Evolutionary conservation across 306 rosid species (phyloP).

Genomic region (Inga leiocalycina): DNA sequence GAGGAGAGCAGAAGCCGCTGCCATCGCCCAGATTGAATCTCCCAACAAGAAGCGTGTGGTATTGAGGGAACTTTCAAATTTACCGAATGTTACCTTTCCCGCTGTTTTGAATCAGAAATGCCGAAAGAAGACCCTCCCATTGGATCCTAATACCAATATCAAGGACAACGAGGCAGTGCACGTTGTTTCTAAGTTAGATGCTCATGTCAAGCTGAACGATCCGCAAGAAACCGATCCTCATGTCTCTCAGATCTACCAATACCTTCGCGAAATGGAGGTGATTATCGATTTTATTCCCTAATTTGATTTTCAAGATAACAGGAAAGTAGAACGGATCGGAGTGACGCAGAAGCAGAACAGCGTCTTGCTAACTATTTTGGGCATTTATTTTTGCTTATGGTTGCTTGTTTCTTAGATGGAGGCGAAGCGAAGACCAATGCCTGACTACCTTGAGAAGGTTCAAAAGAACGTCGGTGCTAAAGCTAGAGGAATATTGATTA

Average conservation of each 20-base stretch:
- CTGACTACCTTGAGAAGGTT: constrained; percentile 57
- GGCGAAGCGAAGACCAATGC: constrained; percentile 54
- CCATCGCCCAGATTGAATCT: constrained; percentile 29
- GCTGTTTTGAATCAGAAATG: neutral
- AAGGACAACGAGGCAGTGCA: neutral
- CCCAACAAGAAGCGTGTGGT: constrained; percentile 52
- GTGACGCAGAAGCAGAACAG: neutral
- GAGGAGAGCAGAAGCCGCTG: constrained; percentile 44
- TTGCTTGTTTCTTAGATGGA: constrained; percentile 43
- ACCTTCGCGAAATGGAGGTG: constrained; percentile 77
- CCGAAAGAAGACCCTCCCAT: neutral
- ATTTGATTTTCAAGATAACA: neutral
- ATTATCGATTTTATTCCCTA: neutral
- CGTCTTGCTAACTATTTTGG: neutral
- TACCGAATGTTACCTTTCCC: constrained; percentile 26
- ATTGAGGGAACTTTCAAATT: constrained; percentile 54
- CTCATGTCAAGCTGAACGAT: constrained; percentile 22
- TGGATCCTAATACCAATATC: neutral
- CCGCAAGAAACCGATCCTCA: constrained; percentile 45
- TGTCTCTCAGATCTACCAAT: constrained; percentile 47
- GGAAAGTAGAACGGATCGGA: neutral
- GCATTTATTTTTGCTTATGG: neutral
- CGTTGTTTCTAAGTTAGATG: neutral
- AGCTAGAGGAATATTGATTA: constrained; percentile 73
- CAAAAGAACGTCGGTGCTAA: constrained; percentile 57